A percentile compares a stretch with the other conserved stretches of the same genome.
phyloP scores from a whole-genome alignment of 148 eudicot species.

The Chenopodium berlandieri region DNA sequence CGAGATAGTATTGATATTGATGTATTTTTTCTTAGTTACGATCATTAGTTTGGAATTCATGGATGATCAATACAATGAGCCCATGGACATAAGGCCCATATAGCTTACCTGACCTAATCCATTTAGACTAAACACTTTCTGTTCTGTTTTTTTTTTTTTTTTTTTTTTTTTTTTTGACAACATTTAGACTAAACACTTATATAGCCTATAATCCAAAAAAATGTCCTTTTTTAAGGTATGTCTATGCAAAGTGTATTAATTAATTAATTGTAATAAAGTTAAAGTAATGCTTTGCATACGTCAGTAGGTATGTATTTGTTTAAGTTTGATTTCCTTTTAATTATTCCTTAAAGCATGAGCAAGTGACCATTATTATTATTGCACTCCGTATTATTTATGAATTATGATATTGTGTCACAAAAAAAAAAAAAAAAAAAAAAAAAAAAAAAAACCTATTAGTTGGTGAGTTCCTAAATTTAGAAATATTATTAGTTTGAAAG shows the following conservation, averaged over 20 bases:
- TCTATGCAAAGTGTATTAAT: background rate
- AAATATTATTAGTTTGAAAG: background rate
- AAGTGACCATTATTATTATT: background rate
- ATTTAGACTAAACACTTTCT: background rate
- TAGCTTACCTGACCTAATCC: background rate
- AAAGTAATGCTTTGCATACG: background rate
- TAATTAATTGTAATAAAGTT: background rate
- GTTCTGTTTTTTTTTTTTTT: too few relatives aligned
- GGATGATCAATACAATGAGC: too few relatives aligned
- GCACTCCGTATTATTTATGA: background rate
- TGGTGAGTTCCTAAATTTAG: slow-evolving; percentile 1
- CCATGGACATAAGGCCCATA: background rate
- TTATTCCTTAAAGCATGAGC: background rate
- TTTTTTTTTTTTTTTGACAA: too few relatives aligned
- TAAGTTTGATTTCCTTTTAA: background rate
- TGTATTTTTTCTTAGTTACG: too few relatives aligned
- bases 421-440: too few relatives aligned
- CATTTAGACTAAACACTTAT: background rate
- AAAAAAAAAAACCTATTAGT: background rate
- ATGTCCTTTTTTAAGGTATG: background rate
- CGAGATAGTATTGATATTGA: too few relatives aligned
- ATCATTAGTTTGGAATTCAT: too few relatives aligned
- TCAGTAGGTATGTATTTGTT: background rate
- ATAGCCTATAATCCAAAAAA: background rate
- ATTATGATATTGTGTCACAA: background rate